A percentile compares a stretch with the other conserved stretches of the same genome.
These are phyloP conservation scores for Mucor racemosus DNA, from an alignment of 371 early-diverging fungal genomes.

Conservation along the genomic window DNA sequence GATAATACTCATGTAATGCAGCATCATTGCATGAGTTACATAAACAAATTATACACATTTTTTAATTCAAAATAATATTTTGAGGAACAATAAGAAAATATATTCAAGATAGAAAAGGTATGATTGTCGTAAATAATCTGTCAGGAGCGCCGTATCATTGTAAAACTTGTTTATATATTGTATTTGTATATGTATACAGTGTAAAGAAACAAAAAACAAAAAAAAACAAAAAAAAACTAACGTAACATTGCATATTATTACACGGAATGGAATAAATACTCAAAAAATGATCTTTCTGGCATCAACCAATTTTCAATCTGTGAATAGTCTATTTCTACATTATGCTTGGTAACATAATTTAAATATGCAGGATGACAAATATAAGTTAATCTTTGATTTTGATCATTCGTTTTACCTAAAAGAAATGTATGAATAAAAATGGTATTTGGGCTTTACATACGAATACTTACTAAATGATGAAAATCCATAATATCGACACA, in stretches of 20 bases:
- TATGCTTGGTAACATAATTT: slow-evolving; percentile 20
- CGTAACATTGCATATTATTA: slow-evolving; percentile 3
- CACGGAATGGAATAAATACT: slow-evolving; percentile 31
- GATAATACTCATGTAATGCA: neutral
- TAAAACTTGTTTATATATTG: neutral
- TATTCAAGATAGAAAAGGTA: neutral
- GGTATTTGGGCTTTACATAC: neutral
- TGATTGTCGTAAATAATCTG: neutral
- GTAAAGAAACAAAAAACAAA: too few relatives aligned
- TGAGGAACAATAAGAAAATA: too few relatives aligned
- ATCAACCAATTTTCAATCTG: slow-evolving; percentile 19
- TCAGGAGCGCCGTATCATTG: neutral
- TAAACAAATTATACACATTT: neutral
- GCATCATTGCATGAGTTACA: neutral
- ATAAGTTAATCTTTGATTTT: slow-evolving; percentile 28
- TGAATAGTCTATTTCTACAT: slow-evolving; percentile 12
- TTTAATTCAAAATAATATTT: neutral
- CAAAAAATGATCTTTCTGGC: slow-evolving; percentile 35
- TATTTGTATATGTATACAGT: neutral
- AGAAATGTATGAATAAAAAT: neutral
- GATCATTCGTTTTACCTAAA: slow-evolving; percentile 20
- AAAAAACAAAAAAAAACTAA: neutral
- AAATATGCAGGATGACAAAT: slow-evolving; percentile 35
- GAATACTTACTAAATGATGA: slow-evolving; percentile 35
- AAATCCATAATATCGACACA: slow-evolving; percentile 39